These are phyloP conservation scores for Buxus sempervirens DNA, from an alignment of 164 flowering plant species.

Conservation along the genomic window DNA sequence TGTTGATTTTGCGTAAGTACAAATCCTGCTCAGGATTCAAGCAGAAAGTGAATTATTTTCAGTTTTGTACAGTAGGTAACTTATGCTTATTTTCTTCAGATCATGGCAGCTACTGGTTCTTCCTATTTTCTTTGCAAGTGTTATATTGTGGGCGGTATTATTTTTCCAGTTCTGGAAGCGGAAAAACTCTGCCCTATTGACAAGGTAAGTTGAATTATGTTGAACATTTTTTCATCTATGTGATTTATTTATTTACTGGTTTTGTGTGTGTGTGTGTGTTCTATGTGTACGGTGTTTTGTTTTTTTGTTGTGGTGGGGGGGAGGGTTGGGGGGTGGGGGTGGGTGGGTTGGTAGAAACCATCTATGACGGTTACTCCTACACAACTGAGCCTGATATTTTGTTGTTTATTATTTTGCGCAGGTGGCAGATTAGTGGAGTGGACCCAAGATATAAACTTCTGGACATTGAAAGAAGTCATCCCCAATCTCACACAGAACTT, in stretches of 20 bases:
- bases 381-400: not conserved
- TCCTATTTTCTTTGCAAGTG: conserved; percentile 65
- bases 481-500: conserved; percentile 39
- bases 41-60: too few species aligned
- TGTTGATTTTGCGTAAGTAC: conserved; percentile 70
- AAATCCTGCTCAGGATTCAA: not conserved
- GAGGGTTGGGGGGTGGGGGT: too few species aligned
- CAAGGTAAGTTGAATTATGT: conserved; percentile 47
- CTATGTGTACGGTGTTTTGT: too few species aligned
- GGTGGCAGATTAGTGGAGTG: conserved; percentile 65
- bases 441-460: conserved; percentile 37
- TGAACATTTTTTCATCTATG: not conserved
- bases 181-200: conserved; percentile 73
- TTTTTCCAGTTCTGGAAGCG: conserved; percentile 98
- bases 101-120: conserved; percentile 63
- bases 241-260: not conserved
- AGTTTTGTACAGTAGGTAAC: too few species aligned
- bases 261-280: too few species aligned
- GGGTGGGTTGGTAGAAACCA: too few species aligned
- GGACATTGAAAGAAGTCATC: conserved; percentile 38
- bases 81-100: conserved; percentile 31
- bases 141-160: conserved; percentile 76
- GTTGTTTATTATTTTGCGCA: conserved; percentile 18
- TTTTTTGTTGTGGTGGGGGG: too few species aligned
- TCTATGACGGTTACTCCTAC: too few species aligned